Evolutionary conservation across 2,329 filamentous ascomycete species (phyloP).

Genomic region (Neoascochyta sp.): DNA sequence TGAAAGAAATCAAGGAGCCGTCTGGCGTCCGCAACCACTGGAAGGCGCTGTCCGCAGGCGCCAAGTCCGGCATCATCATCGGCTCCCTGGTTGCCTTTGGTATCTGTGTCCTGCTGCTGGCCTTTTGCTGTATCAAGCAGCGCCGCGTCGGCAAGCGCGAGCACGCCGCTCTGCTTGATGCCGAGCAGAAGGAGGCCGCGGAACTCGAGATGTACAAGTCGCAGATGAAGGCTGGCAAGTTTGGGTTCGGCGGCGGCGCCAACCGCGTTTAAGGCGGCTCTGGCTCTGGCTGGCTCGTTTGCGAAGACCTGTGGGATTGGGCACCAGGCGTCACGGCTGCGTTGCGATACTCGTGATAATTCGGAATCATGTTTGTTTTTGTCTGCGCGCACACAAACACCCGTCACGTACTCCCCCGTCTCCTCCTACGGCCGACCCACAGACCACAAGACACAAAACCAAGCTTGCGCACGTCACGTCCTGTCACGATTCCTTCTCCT

Average conservation of each 20-base stretch:
- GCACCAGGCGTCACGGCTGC: no score
- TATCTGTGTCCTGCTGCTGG: conserved; percentile 22
- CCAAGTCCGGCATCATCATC: conserved; percentile 36
- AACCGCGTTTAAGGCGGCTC: conserved; percentile 15
- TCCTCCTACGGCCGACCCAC: no score
- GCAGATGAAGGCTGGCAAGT: conserved; percentile 24
- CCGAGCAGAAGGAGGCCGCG: conserved; percentile 37
- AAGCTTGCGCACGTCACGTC: no score
- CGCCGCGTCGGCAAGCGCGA: conserved; percentile 36
- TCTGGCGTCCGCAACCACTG: conserved; percentile 36
- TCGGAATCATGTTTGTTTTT: conserved; percentile 1
- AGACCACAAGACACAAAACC: no score
- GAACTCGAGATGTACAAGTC: conserved; percentile 33
- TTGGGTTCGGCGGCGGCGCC: conserved; percentile 14
- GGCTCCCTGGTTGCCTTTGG: conserved; percentile 26
- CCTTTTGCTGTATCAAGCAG: conserved; percentile 41
- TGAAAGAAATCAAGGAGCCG: conserved; percentile 35
- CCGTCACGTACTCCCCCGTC: background rate
- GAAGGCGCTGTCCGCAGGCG: conserved; percentile 30
- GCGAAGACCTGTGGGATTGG: no score
- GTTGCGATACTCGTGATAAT: no score
- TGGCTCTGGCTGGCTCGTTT: no score
- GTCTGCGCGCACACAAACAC: background rate
- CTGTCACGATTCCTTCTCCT: conserved; percentile 6
- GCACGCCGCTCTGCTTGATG: conserved; percentile 29